These are phyloP conservation scores for Saitozyma sp. DNA, from an alignment of 768 basidiomycete species.

Conservation along the genomic window DNA sequence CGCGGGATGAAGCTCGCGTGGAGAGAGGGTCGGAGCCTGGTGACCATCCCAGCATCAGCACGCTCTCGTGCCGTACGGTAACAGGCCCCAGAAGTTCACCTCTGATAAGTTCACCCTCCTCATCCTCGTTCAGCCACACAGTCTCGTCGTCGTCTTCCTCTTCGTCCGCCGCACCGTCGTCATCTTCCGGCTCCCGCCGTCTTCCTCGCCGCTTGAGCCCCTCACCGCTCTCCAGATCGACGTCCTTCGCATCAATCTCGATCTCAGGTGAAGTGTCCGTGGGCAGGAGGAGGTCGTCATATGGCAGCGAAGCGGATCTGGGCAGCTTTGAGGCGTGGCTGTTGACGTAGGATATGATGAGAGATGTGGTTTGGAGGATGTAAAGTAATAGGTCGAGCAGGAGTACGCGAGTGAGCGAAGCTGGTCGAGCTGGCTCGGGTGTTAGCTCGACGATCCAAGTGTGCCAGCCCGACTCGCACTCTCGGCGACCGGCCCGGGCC, in stretches of 20 bases:
- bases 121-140: constrained; percentile 36
- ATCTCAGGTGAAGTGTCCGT: background rate
- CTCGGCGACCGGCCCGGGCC: background rate
- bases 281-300: constrained; percentile 40
- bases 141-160: constrained; percentile 18
- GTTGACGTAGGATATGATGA: constrained; percentile 37
- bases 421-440: constrained; percentile 19
- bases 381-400: constrained; percentile 34
- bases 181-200: background rate
- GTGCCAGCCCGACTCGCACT: background rate
- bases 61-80: background rate
- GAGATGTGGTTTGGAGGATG: constrained; percentile 25
- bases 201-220: constrained; percentile 12
- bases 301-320: constrained; percentile 16
- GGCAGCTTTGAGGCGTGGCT: constrained; percentile 20
- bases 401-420: constrained; percentile 35
- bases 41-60: background rate
- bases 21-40: background rate
- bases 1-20: background rate
- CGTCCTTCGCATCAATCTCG: constrained; percentile 24
- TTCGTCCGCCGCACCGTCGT: constrained; percentile 6
- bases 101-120: background rate
- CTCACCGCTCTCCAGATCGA: constrained; percentile 24
- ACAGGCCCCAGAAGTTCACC: background rate
- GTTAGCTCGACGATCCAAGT: background rate